phyloP scores from a whole-genome alignment of 306 rosid genomes.

The Sophora flavescens region DNA sequence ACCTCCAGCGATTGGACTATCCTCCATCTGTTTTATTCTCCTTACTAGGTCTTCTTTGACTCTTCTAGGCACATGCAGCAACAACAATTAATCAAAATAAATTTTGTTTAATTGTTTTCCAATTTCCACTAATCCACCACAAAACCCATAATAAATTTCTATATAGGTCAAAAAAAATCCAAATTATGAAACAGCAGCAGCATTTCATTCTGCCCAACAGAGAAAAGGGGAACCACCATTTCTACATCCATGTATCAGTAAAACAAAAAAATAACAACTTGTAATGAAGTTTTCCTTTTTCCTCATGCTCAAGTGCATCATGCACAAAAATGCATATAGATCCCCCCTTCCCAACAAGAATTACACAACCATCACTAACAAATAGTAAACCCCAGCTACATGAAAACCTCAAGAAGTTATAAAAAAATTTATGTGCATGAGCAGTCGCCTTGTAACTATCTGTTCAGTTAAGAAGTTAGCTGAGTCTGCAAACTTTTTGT shows the following conservation, averaged over 20 bases:
- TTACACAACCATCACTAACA: neutral
- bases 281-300: conserved; percentile 8
- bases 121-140: neutral
- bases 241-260: neutral
- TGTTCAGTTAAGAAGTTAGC: neutral
- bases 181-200: conserved; percentile 1
- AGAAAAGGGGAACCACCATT: neutral
- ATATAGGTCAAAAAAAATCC: neutral
- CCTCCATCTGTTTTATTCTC: too few relatives aligned
- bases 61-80: too few relatives aligned
- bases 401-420: neutral
- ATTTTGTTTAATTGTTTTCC: neutral
- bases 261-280: neutral
- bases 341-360: neutral
- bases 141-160: neutral
- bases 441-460: neutral
- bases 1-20: too few relatives aligned
- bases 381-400: conserved; percentile 11
- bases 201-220: neutral
- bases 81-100: neutral
- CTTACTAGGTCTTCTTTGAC: too few relatives aligned
- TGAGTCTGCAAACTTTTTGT: neutral
- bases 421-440: conserved; percentile 1
- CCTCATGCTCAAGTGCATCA: neutral
- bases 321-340: conserved; percentile 1